Evolutionary conservation across 1,284 basidiomycete species (phyloP), one percentile per base, ranked within the genome.

Genomic region (Taiwanofungus camphoratus): DNA sequence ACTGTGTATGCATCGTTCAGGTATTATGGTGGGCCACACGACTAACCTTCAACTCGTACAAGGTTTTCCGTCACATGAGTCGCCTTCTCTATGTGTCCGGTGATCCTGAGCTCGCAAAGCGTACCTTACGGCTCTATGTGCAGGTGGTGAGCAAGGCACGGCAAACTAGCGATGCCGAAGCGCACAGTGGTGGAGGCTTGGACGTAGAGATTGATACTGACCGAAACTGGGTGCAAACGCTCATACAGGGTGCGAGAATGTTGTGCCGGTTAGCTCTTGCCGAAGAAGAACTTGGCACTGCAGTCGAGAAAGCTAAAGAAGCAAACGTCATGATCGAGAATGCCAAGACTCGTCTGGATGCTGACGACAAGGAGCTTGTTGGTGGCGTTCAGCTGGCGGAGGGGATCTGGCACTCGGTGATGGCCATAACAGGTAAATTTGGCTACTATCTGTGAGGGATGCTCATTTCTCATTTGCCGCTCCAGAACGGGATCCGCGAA

Each of bases 21-120:
- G 73, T 90, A 12, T 71, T 96, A 1, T 93, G 91, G 86, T 92
- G 91, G 89, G 84, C 90, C 1, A 92, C 89, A 7, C 81, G 83
- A 15, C 74, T 92, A 18, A 96, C 92, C 0, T 95, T 96, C 70
- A 92, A 95, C 58, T 93, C 89, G 1, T 84, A 85, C 52, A 77
- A 81, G 6, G 69, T 95, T 12, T 76, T 90, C 44, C 82, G 92
- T 0, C 88, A 94, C 61, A 82, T 95, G 69, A 77, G 79, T 12
- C 80, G 82, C 1, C 64, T 93, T 0, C 67, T 88, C 6, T 75
- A 80, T 39, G 71, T 82, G 5, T 71, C 77, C 0, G 82, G 82
- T 3, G 82, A 88, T 48, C 62, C 68, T 6, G 58, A 69, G 7
- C 76, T 92, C 19, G 89, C 92, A 1, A 79, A 77, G 51, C 79